Base-by-base conservation (phyloP, 1,284 basidiomycete species). In the Heterobasidion parviporum region DNA sequence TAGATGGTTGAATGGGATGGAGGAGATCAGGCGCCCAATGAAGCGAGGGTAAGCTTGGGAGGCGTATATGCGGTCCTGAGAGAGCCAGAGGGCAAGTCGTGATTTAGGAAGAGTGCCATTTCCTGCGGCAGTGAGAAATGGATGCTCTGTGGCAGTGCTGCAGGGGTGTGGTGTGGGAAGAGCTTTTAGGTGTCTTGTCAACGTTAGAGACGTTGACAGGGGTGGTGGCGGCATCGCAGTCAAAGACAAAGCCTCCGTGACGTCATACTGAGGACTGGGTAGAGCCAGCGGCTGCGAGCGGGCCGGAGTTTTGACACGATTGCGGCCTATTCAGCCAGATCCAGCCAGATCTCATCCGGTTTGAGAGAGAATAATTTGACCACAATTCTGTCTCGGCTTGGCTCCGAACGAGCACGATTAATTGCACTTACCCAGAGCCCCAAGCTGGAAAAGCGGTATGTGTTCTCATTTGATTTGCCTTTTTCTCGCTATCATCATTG, bases 31-130 rank as follows among this genome's bases (percentile, higher is more conserved):
- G 6, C 75, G 68, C 14, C 80, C 79, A 60, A 85, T 78, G 68
- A 85, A 84, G 44, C 74, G 76, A 12, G 83, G 80, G 64, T 85
- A 85, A 12, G 78, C 83, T 59, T 83, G 80, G 2, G 77, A 77
- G n/a, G 84, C 85, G 63, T 87, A 88, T 50, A 86, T 78, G 52
- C 82, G 75, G 66, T 88, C 84, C 63, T 88, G 83, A 33, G 78
- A 75, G 59, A 86, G 76, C 77, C 81, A 85, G 53, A 81, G 69
- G 2, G 77, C 75, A 14, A 89, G 77, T 10, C 74, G 72, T 0
- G 68, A 56, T 6, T 70, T 56, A 4, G 74, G 69, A 20, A 88
- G 74, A 2, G 73, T 71, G 14, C 79, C 75, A 3, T 74, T 66
- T 2, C 80, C 81, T 0, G 83, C 82, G 26, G 74, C 67, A 18